Percentiles rank a stretch among this genome's conserved stretches.
Evolutionary conservation across 257 asterid genomes (phyloP).

Genomic region (Solanum neorickii): DNA sequence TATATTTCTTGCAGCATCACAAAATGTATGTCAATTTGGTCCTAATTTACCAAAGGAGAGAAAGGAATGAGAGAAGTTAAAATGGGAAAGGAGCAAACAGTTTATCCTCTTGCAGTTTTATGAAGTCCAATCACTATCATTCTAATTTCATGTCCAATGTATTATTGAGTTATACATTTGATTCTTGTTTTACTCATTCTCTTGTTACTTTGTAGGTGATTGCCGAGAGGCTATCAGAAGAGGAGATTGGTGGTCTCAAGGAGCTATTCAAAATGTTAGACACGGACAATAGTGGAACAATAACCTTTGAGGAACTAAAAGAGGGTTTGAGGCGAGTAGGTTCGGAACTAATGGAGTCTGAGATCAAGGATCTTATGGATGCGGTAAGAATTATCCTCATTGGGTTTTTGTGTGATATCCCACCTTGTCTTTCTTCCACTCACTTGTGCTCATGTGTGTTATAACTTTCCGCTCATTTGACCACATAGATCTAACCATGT

Average conservation of each 20-base stretch:
- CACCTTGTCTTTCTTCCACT: not conserved
- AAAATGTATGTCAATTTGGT: not conserved
- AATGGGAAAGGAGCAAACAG: not conserved
- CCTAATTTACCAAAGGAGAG: not conserved
- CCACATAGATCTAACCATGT: not conserved
- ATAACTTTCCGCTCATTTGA: not conserved
- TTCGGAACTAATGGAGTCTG: slow-evolving; percentile 90
- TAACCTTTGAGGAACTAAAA: slow-evolving; percentile 86
- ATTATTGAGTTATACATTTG: not conserved
- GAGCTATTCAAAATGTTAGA: slow-evolving; percentile 90
- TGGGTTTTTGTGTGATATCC: not conserved
- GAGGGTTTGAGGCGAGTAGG: slow-evolving; percentile 85
- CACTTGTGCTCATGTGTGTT: not conserved
- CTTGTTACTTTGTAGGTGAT: slow-evolving; percentile 42
- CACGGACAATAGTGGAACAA: slow-evolving; percentile 83
- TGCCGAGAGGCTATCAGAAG: slow-evolving; percentile 88
- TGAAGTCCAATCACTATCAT: not conserved
- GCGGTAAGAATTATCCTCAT: slow-evolving; percentile 37
- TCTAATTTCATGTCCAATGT: not conserved
- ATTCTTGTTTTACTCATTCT: not conserved
- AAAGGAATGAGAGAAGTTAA: not conserved
- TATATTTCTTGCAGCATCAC: not conserved
- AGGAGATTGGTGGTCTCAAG: slow-evolving; percentile 88
- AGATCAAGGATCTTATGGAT: slow-evolving; percentile 81
- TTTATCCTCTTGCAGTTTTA: not conserved